phyloP scores from a whole-genome alignment of 176 grass and related monocot genomes.

The Hsuehochloa calcarea region DNA sequence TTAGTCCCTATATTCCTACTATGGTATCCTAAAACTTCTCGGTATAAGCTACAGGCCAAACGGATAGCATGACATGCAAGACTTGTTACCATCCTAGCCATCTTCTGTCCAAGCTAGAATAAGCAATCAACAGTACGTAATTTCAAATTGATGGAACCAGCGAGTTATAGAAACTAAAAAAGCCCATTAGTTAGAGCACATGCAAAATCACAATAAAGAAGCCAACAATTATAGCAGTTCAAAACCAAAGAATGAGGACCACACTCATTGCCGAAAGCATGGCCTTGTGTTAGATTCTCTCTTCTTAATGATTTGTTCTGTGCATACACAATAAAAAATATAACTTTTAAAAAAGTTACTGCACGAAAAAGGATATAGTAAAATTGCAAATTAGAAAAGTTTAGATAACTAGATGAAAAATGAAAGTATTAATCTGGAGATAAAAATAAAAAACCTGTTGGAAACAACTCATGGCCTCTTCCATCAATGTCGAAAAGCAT shows the following conservation, averaged over 20 bases:
- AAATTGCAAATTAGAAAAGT: background rate
- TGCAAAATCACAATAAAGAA: background rate
- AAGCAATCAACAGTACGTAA: background rate
- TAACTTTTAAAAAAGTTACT: background rate
- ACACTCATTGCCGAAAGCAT: background rate
- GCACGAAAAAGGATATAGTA: conserved; percentile 1
- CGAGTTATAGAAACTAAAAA: background rate
- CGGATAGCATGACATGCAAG: background rate
- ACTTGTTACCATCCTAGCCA: background rate
- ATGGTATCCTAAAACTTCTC: background rate
- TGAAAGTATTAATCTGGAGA: conserved; percentile 13
- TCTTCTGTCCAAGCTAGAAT: background rate
- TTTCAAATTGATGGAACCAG: background rate
- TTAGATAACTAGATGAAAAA: background rate
- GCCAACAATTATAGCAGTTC: background rate
- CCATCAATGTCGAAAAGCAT: conserved; percentile 91
- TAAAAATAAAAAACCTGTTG: conserved; percentile 62
- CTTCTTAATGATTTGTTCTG: background rate
- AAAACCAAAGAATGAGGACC: conserved; percentile 8
- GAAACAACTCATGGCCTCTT: conserved; percentile 77
- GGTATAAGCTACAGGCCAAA: background rate
- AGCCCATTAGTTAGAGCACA: background rate
- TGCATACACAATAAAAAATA: conserved; percentile 8
- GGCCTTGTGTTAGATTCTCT: background rate
- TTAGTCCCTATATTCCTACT: background rate